Base-by-base conservation (phyloP, 2,329 filamentous ascomycete species). In the Hymenoscyphus infarciens region DNA sequence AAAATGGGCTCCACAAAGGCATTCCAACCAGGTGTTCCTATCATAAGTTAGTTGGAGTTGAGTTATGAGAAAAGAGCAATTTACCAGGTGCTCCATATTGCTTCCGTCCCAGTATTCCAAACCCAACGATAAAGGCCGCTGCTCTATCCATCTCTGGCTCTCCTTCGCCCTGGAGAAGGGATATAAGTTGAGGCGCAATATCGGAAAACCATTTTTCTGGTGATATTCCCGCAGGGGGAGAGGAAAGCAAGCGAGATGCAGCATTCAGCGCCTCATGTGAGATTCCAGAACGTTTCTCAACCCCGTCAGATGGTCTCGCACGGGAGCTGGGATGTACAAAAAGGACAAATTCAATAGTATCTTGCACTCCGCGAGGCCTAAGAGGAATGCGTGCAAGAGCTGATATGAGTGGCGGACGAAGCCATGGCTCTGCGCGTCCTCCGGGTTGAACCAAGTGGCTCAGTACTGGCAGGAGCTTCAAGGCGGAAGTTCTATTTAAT, bases 291-390 rank as follows among this genome's bases (percentile, higher is more conserved):
- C 86, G 85, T 71, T 81, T 77, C 60, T 75, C 74, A 54, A 75
- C 71, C 5, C 72, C 72, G 1, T 61, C 61, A 3, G 67, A 60
- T 59, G 61, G 61, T 45, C 67, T 66, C 25, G 59, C 61, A 55
- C 63, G 64, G 10, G 65, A 60, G 55, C 70, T 74, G 0, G 87
- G 83, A 64, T 90, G 87, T 6, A 89, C 85, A 1, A 87, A 82
- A 62, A 90, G 88, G 39, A 91, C 80, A 70, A 91, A 91, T 70
- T 91, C 88, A 64, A 91, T 79, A 0, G 86, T 88, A 29, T 84
- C 82, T 38, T 88, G 82, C 15, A 91, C 86, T 19, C 88, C 88
- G 64, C 85, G 81, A 2, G 78, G 75, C 3, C 87, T 80, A 29
- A 90, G 77, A 1, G 88, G 88, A 10, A 91, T 71, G 13, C 79